Conservation (phyloP, 306 rosid species). For the Adenanthera pavonina region DNA sequence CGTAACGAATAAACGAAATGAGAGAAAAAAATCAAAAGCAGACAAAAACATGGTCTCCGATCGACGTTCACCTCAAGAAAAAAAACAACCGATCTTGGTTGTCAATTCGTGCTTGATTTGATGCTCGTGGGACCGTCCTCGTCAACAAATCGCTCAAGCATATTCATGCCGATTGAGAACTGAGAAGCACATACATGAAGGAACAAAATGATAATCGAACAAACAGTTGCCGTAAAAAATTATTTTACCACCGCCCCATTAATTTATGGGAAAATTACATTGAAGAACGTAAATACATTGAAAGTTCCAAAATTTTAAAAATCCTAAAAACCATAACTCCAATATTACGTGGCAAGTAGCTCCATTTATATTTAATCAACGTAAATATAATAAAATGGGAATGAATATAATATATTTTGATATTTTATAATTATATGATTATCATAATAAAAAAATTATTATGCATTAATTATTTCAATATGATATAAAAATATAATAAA, state of each 20-base stretch:
- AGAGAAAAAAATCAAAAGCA: not conserved
- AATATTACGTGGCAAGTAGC: too few relatives aligned
- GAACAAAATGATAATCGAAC: not conserved
- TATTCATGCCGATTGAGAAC: not conserved
- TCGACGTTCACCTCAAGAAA: not conserved
- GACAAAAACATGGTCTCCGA: not conserved
- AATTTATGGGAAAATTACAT: too few relatives aligned
- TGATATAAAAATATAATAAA: too few relatives aligned
- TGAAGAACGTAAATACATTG: too few relatives aligned
- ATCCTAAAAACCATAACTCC: too few relatives aligned
- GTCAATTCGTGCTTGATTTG: not conserved
- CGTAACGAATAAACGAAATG: not conserved
- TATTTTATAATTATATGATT: too few relatives aligned
- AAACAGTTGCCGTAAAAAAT: not conserved
- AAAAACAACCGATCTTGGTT: not conserved
- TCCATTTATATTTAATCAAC: too few relatives aligned
- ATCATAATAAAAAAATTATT: too few relatives aligned
- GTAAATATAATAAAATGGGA: too few relatives aligned
- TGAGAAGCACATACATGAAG: not conserved
- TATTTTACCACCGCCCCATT: not conserved
- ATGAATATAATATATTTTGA: too few relatives aligned
- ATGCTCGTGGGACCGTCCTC: constrained; percentile 10
- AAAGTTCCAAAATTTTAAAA: too few relatives aligned
- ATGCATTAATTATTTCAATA: too few relatives aligned
- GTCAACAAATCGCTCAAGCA: constrained; percentile 15